phyloP scores from a whole-genome alignment of 768 basidiomycete genomes.

The Pulveroboletus frians region DNA sequence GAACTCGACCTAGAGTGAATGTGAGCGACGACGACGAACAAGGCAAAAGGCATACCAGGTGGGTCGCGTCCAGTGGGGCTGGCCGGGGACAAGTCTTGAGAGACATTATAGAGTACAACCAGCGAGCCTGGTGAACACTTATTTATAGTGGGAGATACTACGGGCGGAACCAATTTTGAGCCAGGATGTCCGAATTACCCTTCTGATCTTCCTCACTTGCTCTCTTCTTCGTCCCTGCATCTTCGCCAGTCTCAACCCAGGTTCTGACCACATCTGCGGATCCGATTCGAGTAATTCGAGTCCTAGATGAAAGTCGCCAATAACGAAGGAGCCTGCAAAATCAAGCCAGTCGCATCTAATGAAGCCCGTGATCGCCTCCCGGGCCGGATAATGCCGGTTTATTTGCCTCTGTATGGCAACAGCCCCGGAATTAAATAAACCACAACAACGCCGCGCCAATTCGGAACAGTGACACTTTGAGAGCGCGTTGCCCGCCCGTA shows the following conservation, averaged over 20 bases:
- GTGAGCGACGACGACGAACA: slow-evolving; percentile 1
- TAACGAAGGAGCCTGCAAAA: slow-evolving; percentile 1
- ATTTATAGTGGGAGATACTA: background rate
- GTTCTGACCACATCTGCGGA: slow-evolving; percentile 12
- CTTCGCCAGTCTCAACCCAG: background rate
- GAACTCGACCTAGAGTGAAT: slow-evolving; percentile 35
- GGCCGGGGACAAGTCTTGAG: background rate
- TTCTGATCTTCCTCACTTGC: background rate
- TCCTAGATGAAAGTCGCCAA: slow-evolving; percentile 5
- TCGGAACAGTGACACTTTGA: background rate
- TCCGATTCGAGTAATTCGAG: slow-evolving; percentile 3
- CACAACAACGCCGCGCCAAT: slow-evolving; percentile 27
- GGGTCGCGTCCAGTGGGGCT: background rate
- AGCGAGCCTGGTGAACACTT: too few relatives aligned
- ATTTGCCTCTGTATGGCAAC: slow-evolving; percentile 20
- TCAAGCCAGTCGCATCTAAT: background rate
- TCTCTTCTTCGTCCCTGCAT: slow-evolving; percentile 5
- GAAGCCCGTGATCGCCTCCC: background rate
- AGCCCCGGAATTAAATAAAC: slow-evolving; percentile 24
- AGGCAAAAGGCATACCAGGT: slow-evolving; percentile 9
- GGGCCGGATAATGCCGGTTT: slow-evolving; percentile 2
- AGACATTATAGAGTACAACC: background rate
- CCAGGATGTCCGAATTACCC: too few relatives aligned
- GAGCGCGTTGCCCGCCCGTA: background rate
- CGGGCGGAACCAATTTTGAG: slow-evolving; percentile 9